Evolutionary conservation across 177 flowering plant species (phyloP).

Genomic region (Vitis hybrid): DNA sequence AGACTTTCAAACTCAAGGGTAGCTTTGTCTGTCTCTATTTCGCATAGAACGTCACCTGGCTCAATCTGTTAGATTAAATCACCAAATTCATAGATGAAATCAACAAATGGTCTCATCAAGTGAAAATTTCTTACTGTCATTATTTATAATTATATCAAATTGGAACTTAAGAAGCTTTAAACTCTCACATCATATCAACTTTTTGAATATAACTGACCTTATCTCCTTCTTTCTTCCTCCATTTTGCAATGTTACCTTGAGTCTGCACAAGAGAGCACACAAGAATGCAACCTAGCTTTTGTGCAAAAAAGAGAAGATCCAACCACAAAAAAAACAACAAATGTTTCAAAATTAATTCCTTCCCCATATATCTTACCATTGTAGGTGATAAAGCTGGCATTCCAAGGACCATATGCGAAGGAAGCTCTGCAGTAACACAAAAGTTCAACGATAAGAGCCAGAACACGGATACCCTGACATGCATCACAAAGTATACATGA

Average conservation of each 20-base stretch:
- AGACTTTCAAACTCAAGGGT: constrained; percentile 89
- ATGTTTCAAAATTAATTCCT: background rate
- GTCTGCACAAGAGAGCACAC: constrained; percentile 42
- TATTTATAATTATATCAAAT: background rate
- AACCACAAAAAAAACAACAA: background rate
- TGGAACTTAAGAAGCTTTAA: background rate
- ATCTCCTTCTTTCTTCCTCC: constrained; percentile 97
- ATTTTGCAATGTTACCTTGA: constrained; percentile 87
- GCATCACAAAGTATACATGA: background rate
- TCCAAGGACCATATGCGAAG: constrained; percentile 50
- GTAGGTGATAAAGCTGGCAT: constrained; percentile 99
- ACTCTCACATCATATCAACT: background rate
- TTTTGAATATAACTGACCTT: constrained; percentile 49
- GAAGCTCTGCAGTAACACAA: constrained; percentile 41
- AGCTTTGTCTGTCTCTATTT: constrained; percentile 97
- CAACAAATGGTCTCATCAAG: background rate
- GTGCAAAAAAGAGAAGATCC: constrained; percentile 1
- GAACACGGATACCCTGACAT: background rate
- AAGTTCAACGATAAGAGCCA: background rate
- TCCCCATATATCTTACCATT: constrained; percentile 54
- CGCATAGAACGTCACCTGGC: constrained; percentile 86
- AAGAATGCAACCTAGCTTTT: constrained; percentile 18
- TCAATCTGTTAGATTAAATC: constrained; percentile 60
- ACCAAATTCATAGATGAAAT: background rate
- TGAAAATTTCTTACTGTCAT: background rate